A percentile compares a stretch with the other conserved stretches of the same genome.
phyloP scores from a whole-genome alignment of 192 early-diverging fungal species.

The Coemansia biformis region DNA sequence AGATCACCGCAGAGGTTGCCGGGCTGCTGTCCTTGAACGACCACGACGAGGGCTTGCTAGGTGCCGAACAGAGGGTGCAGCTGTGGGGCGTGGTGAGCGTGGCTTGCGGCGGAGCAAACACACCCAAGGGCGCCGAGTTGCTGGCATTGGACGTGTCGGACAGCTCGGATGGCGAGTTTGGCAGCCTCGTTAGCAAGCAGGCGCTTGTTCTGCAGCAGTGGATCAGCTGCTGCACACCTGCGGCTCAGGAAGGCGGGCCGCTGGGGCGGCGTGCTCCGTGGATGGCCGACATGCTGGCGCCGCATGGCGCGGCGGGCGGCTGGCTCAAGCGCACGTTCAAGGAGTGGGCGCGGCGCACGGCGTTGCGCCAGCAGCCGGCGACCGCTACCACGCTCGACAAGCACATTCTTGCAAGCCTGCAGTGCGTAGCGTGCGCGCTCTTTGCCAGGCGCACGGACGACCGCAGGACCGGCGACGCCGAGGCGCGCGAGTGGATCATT shows the following conservation, averaged over 20 bases:
- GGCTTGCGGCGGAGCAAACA: conserved; percentile 11
- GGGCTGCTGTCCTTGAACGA: neutral
- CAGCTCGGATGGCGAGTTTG: neutral
- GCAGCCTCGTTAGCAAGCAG: conserved; percentile 4
- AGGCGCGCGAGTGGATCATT: conserved; percentile 8
- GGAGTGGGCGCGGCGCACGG: conserved; percentile 18
- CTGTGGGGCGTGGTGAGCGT: conserved; percentile 14
- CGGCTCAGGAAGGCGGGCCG: neutral
- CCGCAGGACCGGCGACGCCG: neutral
- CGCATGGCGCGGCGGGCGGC: neutral
- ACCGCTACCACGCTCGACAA: too few species aligned
- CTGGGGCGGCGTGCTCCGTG: neutral
- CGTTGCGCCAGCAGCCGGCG: neutral
- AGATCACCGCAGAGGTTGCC: conserved; percentile 3
- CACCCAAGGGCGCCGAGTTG: conserved; percentile 5
- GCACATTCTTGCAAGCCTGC: conserved; percentile 2
- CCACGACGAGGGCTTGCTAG: neutral
- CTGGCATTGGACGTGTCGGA: neutral
- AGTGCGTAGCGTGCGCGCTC: conserved; percentile 8
- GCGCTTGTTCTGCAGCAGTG: conserved; percentile 14
- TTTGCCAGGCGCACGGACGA: neutral
- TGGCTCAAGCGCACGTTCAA: conserved; percentile 31
- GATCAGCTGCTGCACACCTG: neutral
- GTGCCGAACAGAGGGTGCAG: conserved; percentile 7
- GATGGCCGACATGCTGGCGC: neutral